A percentile compares a stretch with the other conserved stretches of the same genome.
Conservation (phyloP, 2,329 filamentous ascomycete genomes). For the Fusarium sp. region DNA sequence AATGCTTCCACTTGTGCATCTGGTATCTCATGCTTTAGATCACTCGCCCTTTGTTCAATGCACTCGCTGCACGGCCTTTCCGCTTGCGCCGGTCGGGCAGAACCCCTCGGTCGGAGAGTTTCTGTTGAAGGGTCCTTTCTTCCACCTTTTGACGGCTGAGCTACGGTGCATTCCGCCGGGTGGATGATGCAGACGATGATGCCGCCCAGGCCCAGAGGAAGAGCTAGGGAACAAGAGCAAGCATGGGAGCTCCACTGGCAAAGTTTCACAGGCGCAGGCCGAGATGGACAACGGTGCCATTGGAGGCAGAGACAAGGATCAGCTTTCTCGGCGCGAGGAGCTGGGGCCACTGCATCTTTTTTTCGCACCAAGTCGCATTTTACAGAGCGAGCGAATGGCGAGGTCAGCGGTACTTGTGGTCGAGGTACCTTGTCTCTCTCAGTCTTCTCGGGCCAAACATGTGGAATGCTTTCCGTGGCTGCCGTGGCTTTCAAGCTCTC, state of each 20-base stretch:
- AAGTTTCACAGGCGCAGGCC: constrained; percentile 36
- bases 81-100: neutral
- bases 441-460: neutral
- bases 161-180: constrained; percentile 4
- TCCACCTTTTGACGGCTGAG: neutral
- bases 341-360: constrained; percentile 37
- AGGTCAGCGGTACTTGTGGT: constrained; percentile 18
- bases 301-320: constrained; percentile 23
- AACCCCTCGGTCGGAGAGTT: neutral
- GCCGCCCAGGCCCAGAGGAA: neutral
- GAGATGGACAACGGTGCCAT: constrained; percentile 25
- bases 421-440: constrained; percentile 30
- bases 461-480: constrained; percentile 16
- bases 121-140: neutral
- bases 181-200: constrained; percentile 18
- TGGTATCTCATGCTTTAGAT: neutral
- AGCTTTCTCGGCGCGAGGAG: constrained; percentile 31
- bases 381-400: neutral
- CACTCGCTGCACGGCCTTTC: neutral
- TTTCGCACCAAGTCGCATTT: constrained; percentile 3
- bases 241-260: constrained; percentile 26
- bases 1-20: constrained; percentile 8
- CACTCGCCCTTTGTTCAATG: constrained; percentile 1
- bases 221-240: neutral
- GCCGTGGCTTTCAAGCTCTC: constrained; percentile 24